Conservation (phyloP, 2,329 filamentous ascomycete species). For the Xylaria sp. region DNA sequence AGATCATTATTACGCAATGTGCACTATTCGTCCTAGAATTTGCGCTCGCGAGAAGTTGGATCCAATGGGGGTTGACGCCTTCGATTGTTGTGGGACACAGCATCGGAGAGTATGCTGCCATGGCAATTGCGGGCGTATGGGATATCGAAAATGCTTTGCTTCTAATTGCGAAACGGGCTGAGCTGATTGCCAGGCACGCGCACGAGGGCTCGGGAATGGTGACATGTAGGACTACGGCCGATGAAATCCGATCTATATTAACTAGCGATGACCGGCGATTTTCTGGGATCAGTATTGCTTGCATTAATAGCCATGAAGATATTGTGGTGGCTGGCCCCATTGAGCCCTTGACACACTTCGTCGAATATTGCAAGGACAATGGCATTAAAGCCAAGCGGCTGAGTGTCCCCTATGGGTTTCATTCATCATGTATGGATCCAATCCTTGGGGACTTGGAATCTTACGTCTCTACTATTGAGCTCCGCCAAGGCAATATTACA, state of each 20-base stretch:
- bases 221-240: conserved; percentile 21
- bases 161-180: conserved; percentile 32
- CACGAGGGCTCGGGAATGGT: conserved; percentile 31
- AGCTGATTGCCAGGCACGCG: conserved; percentile 31
- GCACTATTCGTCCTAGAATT: conserved; percentile 43
- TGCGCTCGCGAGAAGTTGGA: conserved; percentile 38
- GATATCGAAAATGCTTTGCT: conserved; percentile 30
- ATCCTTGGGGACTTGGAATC: conserved; percentile 30
- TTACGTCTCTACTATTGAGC: conserved; percentile 6
- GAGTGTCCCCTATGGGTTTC: conserved; percentile 38
- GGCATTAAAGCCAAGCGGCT: conserved; percentile 37
- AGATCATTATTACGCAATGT: conserved; percentile 35
- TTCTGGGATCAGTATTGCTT: conserved; percentile 36
- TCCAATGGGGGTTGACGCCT: conserved; percentile 32
- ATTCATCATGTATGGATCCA: conserved; percentile 39
- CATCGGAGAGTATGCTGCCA: conserved; percentile 37
- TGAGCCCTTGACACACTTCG: conserved; percentile 23
- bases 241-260: conserved; percentile 21
- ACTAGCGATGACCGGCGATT: conserved; percentile 5
- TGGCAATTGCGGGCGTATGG: conserved; percentile 29
- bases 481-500: conserved; percentile 1
- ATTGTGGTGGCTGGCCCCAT: conserved; percentile 40
- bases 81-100: conserved; percentile 36
- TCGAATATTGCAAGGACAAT: conserved; percentile 23
- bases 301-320: conserved; percentile 40